Evolutionary conservation across 1,284 basidiomycete genomes (phyloP), one percentile per base, ranked within the genome.

Genomic region (Marasmius tenuissimus): DNA sequence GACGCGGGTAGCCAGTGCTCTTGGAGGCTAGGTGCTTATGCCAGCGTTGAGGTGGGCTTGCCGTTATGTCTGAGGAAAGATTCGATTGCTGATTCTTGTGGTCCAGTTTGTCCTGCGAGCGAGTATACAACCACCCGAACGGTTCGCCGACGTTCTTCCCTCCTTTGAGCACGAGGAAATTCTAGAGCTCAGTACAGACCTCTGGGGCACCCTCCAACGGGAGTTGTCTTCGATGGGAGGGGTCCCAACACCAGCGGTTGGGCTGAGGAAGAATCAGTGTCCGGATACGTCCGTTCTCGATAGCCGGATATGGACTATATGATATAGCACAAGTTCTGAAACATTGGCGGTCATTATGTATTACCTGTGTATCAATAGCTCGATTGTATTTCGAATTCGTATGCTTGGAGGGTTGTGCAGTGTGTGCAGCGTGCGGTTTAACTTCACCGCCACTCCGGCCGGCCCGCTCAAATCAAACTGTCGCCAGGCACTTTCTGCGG

Each of bases 241-340:
- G 1, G 66, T 72, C n/a, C 76, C 78, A 7, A 74, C 75, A n/a
- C 80, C 80, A 7, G 81, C 80, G 0, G 67, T 81, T 47, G 79
- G 76, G 3, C 67, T 81, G 14, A 52, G 54, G 33, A 60, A 39
- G 45, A 27, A n/a, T 22, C 45, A 47, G 20, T 11, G n/a, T n/a
- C 45, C 45, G 2, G 27, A 27, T 27, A 4, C 27, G 27, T 27
- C 27, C 27, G 27, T 27, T 27, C 27, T 27, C 27, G 27, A 27
- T 27, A 27, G 27, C 27, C 27, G 27, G 27, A 27, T 27, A 27
- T 27, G 27, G 27, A 27, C 27, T 27, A 27, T 27, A 27, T 27
- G 27, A 27, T 27, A 27, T 27, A 27, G 4, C 27, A 27, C 27
- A 27, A 27, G 27, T 4, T 27, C 27, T 4, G 4, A 4, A 27